These are phyloP conservation scores for Fonsecaea erecta DNA, from an alignment of 2,329 filamentous ascomycete genomes.

Conservation along the genomic window DNA sequence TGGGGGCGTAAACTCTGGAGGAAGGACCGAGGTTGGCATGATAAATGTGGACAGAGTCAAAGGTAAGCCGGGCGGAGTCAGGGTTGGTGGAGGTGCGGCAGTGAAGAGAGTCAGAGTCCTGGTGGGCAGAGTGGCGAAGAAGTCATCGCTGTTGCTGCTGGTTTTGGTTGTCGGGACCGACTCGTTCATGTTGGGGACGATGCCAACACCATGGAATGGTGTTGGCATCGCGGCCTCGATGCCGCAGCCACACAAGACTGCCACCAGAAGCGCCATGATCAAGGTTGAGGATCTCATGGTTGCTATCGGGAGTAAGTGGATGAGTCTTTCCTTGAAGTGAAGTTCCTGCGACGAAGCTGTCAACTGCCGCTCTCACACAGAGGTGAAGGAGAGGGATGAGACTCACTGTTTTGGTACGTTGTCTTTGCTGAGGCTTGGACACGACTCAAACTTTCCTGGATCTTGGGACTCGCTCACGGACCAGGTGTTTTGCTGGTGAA, in stretches of 20 bases:
- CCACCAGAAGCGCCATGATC: background rate
- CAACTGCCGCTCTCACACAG: background rate
- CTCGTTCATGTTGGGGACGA: background rate
- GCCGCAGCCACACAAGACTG: background rate
- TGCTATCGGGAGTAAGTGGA: background rate
- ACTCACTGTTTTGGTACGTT: background rate
- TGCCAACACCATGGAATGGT: background rate
- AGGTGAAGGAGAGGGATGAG: background rate
- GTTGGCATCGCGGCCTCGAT: background rate
- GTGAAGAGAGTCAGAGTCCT: background rate
- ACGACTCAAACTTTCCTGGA: background rate
- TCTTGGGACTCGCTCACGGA: background rate
- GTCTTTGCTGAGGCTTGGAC: background rate
- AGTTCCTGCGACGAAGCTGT: background rate
- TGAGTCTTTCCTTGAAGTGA: background rate
- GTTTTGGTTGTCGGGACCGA: background rate
- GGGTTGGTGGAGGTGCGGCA: background rate
- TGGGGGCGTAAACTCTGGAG: background rate
- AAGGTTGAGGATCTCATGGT: background rate
- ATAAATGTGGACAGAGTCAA: background rate
- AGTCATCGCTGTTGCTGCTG: background rate
- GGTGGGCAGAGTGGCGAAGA: background rate
- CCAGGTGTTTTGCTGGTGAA: background rate
- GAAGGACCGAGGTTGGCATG: background rate
- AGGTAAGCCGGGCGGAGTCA: background rate